Evolutionary conservation across 176 grass and related monocot species (phyloP), one percentile per base, ranked within the genome.

Genomic region (Oryza australiensis): DNA sequence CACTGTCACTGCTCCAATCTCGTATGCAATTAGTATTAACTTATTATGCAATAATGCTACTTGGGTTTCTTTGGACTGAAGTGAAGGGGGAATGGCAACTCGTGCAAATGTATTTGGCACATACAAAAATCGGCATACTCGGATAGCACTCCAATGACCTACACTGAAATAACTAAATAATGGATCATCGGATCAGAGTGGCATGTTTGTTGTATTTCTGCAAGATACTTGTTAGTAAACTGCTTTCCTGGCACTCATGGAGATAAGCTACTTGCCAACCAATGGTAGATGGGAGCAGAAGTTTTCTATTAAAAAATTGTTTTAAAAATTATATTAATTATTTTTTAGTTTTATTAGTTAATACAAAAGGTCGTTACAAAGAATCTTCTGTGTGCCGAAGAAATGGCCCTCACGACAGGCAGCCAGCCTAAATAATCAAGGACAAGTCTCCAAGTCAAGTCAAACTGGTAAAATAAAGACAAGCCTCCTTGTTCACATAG

Each of bases 401-500:
- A 59, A 27, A 62, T 70, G 26, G 73, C 1, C 64, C 73, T 22
- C 49, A 53, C 49, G 49, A 22, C 49, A 53, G 49, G 32, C 5
- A 20, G 33, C 11, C 9, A 9, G 23, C 28, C 28, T 33, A 13
- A 20, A 28, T 30, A 10, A 55, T 5, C 59, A 79, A 75, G 48
- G 24, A n/a, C 22, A 68, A 65, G 20, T 37, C 18, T 24, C 53
- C 38, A 72, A 46, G 20, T 16, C 68, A 32, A 7, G 80, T 83
- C 80, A 82, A 82, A 83, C 60, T 83, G 43, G 23, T 49, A 63
- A 37, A 13, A 82, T 26, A 64, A 64, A 79, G 42, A 68, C 1
- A 68, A 68, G 5, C 30, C 32, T 68, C 32, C 12, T 14, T 20
- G 73, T 70, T 62, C 73, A 68, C 15, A 41, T 23, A 1, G 7